A percentile compares a stretch with the other conserved stretches of the same genome.
Conservation (phyloP, 2,329 filamentous ascomycete genomes). For the Phoma sp. region DNA sequence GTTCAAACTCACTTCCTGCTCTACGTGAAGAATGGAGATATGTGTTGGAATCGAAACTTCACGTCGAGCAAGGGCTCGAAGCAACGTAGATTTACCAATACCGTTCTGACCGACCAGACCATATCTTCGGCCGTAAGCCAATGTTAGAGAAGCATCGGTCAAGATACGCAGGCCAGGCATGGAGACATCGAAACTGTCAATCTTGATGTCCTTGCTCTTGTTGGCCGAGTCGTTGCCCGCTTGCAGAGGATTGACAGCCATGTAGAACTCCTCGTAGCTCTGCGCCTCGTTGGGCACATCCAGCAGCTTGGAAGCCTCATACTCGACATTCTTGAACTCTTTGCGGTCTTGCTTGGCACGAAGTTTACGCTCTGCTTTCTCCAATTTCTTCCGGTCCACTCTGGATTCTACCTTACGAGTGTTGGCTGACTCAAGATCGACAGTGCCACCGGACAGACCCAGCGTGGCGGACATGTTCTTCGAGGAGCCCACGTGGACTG, state of each 20-base stretch:
- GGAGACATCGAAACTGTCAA: conserved; percentile 93
- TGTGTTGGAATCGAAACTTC: conserved; percentile 95
- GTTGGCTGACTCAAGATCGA: conserved; percentile 94
- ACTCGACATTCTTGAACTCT: conserved; percentile 96
- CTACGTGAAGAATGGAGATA: conserved; percentile 98
- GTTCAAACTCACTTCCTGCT: conserved; percentile 78
- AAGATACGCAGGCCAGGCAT: conserved; percentile 90
- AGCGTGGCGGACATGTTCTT: conserved; percentile 96
- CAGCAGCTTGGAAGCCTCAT: conserved; percentile 90
- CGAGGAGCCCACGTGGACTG: conserved; percentile 91
- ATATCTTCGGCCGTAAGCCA: conserved; percentile 92
- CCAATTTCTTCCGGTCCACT: conserved; percentile 97
- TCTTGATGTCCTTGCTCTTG: conserved; percentile 99
- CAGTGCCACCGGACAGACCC: conserved; percentile 79
- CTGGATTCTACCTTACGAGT: conserved; percentile 94
- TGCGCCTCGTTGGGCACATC: conserved; percentile 81
- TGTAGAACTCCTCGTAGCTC: conserved; percentile 99
- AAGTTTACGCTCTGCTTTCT: conserved; percentile 98
- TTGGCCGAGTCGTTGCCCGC: conserved; percentile 69
- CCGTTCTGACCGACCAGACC: conserved; percentile 99
- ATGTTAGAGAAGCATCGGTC: conserved; percentile 85
- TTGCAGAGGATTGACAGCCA: conserved; percentile 97
- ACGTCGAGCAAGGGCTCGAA: conserved; percentile 88
- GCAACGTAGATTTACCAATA: conserved; percentile 85
- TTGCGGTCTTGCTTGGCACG: conserved; percentile 99